Conservation (phyloP, 2,329 filamentous ascomycete genomes). For the Exophiala oligosperma region DNA sequence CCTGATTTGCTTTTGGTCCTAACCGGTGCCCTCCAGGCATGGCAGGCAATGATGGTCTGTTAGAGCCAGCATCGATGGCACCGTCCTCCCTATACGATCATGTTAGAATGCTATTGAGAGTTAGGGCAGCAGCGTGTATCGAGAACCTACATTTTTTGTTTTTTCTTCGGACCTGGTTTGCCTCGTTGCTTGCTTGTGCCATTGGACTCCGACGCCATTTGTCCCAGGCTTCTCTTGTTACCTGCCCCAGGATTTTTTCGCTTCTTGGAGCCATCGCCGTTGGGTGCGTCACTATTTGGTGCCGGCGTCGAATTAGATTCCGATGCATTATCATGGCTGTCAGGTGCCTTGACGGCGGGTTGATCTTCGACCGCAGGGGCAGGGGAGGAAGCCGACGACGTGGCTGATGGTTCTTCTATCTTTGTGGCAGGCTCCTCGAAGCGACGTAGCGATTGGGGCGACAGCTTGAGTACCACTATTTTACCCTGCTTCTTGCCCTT, state of each 20-base stretch:
- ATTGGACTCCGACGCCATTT: constrained; percentile 49
- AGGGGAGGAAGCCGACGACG: constrained; percentile 39
- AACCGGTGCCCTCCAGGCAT: constrained; percentile 66
- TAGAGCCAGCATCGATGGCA: constrained; percentile 42
- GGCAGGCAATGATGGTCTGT: constrained; percentile 52
- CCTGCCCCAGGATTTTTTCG: constrained; percentile 71
- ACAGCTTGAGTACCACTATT: constrained; percentile 41
- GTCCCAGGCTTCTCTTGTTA: constrained; percentile 57
- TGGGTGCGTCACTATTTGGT: constrained; percentile 47
- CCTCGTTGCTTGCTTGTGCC: constrained; percentile 68
- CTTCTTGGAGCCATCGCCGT: constrained; percentile 61
- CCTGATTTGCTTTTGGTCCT: constrained; percentile 93
- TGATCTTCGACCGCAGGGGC: constrained; percentile 32
- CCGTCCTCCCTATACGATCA: constrained; percentile 49
- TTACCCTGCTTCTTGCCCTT: constrained; percentile 33
- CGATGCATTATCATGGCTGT: constrained; percentile 39
- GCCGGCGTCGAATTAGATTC: constrained; percentile 39
- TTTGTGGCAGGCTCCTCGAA: constrained; percentile 31
- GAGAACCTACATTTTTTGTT: constrained; percentile 78
- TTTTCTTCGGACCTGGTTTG: constrained; percentile 96
- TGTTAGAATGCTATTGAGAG: constrained; percentile 2
- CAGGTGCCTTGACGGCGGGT: constrained; percentile 43
- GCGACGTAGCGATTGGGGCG: constrained; percentile 37
- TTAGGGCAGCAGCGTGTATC: neutral
- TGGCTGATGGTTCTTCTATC: constrained; percentile 32